Conservation (phyloP, 352 stramenopile genomes). For the Globisporangium acanthophoron region DNA sequence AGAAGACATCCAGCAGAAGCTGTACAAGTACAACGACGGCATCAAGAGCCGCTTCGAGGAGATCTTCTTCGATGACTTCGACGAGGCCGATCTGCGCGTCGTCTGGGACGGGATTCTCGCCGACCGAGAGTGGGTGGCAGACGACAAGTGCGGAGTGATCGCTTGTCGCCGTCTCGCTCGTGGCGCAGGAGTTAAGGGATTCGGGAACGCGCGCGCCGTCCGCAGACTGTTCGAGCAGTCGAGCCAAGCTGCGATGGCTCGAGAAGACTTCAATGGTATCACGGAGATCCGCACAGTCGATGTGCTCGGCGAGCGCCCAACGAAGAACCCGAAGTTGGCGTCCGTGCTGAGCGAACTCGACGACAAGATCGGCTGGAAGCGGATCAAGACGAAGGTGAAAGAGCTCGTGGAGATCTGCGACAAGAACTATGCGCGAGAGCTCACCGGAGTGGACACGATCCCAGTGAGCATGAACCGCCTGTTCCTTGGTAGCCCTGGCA, state of each 20-base stretch:
- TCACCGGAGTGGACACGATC: slow-evolving; percentile 57
- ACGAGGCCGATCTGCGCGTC: slow-evolving; percentile 74
- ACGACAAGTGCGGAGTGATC: slow-evolving; percentile 45
- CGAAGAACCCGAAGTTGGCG: slow-evolving; percentile 66
- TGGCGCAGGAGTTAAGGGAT: slow-evolving; percentile 66
- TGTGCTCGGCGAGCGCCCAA: slow-evolving; percentile 74
- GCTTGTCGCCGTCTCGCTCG: slow-evolving; percentile 61
- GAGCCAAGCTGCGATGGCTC: slow-evolving; percentile 48
- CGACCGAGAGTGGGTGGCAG: slow-evolving; percentile 41
- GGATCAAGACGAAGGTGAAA: slow-evolving; percentile 72
- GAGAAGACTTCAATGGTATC: slow-evolving; percentile 55
- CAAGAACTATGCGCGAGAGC: slow-evolving; percentile 80
- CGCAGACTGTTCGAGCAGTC: slow-evolving; percentile 72
- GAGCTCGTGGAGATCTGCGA: slow-evolving; percentile 74
- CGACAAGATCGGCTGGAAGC: slow-evolving; percentile 67
- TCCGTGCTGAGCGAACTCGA: slow-evolving; percentile 51
- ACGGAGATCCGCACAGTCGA: slow-evolving; percentile 58
- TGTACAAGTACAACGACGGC: slow-evolving; percentile 90
- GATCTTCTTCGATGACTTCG: slow-evolving; percentile 90
- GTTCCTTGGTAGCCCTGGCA: slow-evolving; percentile 90
- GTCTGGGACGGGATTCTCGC: slow-evolving; percentile 58
- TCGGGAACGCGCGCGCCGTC: slow-evolving; percentile 84
- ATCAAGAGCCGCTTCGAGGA: slow-evolving; percentile 81
- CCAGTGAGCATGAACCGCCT: slow-evolving; percentile 77
- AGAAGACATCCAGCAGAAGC: slow-evolving; percentile 90